These are phyloP conservation scores for Kwoniella europaea DNA, from an alignment of 768 basidiomycete species.

Conservation along the genomic window DNA sequence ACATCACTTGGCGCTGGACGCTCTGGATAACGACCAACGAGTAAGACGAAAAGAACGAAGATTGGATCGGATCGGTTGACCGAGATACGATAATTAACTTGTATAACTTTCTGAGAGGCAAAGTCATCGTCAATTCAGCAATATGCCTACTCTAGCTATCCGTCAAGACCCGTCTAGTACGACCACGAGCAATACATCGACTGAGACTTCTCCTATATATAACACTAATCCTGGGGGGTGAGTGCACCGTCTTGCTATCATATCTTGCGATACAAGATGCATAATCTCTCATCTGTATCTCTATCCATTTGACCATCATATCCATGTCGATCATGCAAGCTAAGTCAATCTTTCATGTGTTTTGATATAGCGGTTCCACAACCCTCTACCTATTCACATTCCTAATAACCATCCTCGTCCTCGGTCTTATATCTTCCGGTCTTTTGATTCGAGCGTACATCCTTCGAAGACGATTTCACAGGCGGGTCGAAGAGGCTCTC, in stretches of 20 bases:
- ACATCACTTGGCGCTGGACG: slow-evolving; percentile 1
- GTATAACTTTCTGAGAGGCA: not conserved
- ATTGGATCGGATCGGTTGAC: slow-evolving; percentile 8
- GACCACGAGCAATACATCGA: not conserved
- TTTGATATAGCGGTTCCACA: slow-evolving; percentile 31
- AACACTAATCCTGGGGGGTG: slow-evolving; percentile 16
- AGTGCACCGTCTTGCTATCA: slow-evolving; percentile 1
- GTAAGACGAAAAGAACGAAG: not conserved
- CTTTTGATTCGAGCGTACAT: slow-evolving; percentile 43
- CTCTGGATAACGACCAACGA: not conserved
- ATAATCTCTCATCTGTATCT: too few relatives aligned
- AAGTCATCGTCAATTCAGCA: not conserved
- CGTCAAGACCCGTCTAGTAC: slow-evolving; percentile 11
- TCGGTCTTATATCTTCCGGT: slow-evolving; percentile 37
- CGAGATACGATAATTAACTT: slow-evolving; percentile 1
- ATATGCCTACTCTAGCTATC: slow-evolving; percentile 12
- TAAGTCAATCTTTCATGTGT: not conserved
- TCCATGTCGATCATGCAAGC: not conserved
- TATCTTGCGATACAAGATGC: not conserved
- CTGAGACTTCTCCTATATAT: slow-evolving; percentile 1
- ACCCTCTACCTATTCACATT: slow-evolving; percentile 53
- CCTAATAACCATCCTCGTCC: slow-evolving; percentile 49
- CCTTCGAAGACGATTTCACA: slow-evolving; percentile 39
- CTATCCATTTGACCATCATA: too few relatives aligned
- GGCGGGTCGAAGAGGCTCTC: slow-evolving; percentile 46